phyloP scores from a whole-genome alignment of 75 land plant species.

The Cupressus sempervirens region DNA sequence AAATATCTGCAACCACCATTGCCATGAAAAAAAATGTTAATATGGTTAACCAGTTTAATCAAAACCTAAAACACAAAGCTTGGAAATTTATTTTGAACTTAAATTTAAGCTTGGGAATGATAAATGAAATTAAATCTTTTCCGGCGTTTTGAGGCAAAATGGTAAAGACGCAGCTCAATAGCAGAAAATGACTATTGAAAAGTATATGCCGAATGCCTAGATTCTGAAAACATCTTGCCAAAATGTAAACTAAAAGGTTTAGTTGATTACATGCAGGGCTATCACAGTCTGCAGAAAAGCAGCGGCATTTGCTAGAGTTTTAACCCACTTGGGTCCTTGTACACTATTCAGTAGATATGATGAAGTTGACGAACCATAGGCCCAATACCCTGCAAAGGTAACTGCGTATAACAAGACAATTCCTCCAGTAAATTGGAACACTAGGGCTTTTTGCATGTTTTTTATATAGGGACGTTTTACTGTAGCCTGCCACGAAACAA shows the following conservation, averaged over 20 bases:
- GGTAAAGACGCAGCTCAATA: too few species aligned
- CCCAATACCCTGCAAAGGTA: constrained; percentile 81
- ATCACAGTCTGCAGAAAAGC: constrained; percentile 83
- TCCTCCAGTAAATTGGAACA: constrained; percentile 68
- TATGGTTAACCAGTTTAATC: too few species aligned
- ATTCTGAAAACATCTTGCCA: not conserved
- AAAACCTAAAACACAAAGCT: too few species aligned
- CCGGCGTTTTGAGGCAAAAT: not conserved
- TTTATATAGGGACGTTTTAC: constrained; percentile 53
- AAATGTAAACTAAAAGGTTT: not conserved
- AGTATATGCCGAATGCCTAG: not conserved
- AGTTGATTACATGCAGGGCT: constrained; percentile 59
- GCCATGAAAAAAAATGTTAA: too few species aligned
- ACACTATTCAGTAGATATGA: constrained; percentile 64
- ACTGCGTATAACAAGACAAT: constrained; percentile 52
- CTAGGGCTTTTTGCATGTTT: constrained; percentile 75
- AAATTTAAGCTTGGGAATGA: too few species aligned
- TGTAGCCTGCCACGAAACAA: constrained; percentile 49
- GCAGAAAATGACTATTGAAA: not conserved
- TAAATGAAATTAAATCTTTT: not conserved
- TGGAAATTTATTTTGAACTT: too few species aligned
- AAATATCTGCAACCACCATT: constrained; percentile 50
- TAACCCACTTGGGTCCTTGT: constrained; percentile 55
- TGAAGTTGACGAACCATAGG: constrained; percentile 65
- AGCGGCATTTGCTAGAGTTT: constrained; percentile 51